A percentile compares a stretch with the other conserved stretches of the same genome.
Conservation (phyloP, 768 basidiomycete species). For the Rhodotorula graminis region DNA sequence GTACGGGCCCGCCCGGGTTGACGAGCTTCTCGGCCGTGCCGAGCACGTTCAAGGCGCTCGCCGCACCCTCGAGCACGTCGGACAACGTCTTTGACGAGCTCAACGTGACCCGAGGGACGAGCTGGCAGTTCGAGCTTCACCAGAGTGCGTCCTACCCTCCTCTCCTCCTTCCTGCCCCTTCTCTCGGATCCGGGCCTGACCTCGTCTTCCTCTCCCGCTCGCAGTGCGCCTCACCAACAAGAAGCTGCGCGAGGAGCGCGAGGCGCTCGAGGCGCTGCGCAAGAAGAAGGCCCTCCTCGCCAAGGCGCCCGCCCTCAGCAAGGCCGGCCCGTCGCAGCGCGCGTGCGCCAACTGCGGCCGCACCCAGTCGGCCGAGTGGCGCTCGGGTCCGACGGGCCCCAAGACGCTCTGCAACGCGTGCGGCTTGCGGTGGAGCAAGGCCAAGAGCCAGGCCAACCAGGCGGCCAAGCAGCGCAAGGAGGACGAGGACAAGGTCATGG, state of each 20-base stretch:
- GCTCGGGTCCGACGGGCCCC: slow-evolving; percentile 70
- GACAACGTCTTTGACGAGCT: slow-evolving; percentile 70
- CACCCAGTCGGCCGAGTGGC: slow-evolving; percentile 96
- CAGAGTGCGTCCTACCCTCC: slow-evolving; percentile 31
- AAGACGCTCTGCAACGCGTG: slow-evolving; percentile 92
- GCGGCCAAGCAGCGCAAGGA: slow-evolving; percentile 19
- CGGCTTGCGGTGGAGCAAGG: slow-evolving; percentile 68
- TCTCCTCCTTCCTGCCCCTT: no score
- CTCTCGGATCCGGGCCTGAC: neutral
- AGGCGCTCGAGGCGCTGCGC: slow-evolving; percentile 31
- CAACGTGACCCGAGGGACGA: slow-evolving; percentile 61
- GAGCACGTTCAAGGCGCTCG: slow-evolving; percentile 40
- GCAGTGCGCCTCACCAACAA: slow-evolving; percentile 39
- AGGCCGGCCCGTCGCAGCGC: slow-evolving; percentile 1
- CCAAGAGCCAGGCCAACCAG: slow-evolving; percentile 9
- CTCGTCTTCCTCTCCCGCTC: neutral
- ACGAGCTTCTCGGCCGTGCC: slow-evolving; percentile 35
- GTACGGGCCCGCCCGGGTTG: neutral
- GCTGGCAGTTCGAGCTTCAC: slow-evolving; percentile 66
- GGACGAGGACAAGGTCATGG: neutral
- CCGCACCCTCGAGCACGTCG: slow-evolving; percentile 2
- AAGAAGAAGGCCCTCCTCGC: slow-evolving; percentile 26
- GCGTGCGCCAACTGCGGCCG: slow-evolving; percentile 62
- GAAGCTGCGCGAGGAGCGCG: slow-evolving; percentile 41
- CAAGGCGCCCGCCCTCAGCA: neutral